Base-by-base conservation (phyloP, 306 rosid genomes). In the Lathyrus sativus region DNA sequence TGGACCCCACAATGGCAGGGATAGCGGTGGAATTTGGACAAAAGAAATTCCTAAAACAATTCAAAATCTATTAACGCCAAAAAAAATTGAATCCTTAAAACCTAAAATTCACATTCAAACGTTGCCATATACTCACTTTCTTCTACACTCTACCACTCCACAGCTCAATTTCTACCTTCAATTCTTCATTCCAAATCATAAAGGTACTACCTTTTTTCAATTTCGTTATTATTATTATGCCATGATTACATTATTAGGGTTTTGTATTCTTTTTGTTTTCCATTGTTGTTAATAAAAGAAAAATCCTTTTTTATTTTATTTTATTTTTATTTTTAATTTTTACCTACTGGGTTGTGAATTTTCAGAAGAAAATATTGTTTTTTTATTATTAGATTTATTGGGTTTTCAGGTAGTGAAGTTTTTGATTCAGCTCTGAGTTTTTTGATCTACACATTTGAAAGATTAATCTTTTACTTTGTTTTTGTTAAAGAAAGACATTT, bases 21-120 rank as follows among this genome's bases (percentile, higher is more conserved):
- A 91, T 78, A 82, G 95, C 93, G 97, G 97, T 38, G 91, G 89
- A 74, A 89, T 87, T 80, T 78, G 9, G 10, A 35, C 7, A 22
- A 76, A 82, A 76, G 86, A 80, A 15, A 74, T 80, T 83, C 67
- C 76, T 74, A 84, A 86, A 80, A 45, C 49, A 65, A 55, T 53
- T 68, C 11, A 35, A 68, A 59, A 4, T 10, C 9, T 17, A 7
- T n/a, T 54, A 24, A 68, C 61, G 4, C 35, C 70, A 65, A 28
- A 48, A 72, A 63, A 43, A n/a, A 17, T 4, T 11, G 31, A 62
- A 64, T 3, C 43, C 29, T 11, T 2, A 56, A 13, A 56, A 28
- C 41, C 59, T 5, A 13, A 56, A 56, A 3, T 19, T 19, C 58
- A 51, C 31, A 51, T 51, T 51, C 58, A 19, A 51, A 51, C n/a